Base-by-base conservation (phyloP, 257 asterid genomes). In the Petunia secreta region DNA sequence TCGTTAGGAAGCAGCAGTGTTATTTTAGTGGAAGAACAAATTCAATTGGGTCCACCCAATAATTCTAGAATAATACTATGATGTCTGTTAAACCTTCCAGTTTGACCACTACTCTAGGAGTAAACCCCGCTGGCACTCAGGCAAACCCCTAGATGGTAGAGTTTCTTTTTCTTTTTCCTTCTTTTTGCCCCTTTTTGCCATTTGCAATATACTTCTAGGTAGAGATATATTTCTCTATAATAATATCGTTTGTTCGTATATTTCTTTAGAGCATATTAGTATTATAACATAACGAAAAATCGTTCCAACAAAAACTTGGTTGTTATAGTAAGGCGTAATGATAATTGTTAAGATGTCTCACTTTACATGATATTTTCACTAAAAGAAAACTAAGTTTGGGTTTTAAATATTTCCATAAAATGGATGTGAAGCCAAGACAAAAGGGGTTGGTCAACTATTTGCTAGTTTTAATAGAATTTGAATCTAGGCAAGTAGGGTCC, bases 31-130 rank as follows among this genome's bases (percentile, higher is more conserved):
- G 82, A 67, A 73, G 80, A 80, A 77, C 73, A 67, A 76, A 67
- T 82, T 69, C 54, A 39, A 13, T 67, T 67, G 91, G 95, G 62
- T 85, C 95, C 88, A 79, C 75, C 84, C 83, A 78, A 89, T 89
- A 83, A 87, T 87, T 80, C 58, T 80, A 39, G 79, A 78, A 85
- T 83, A 84, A 87, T 87, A 81, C 71, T 67, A 75, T 75, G 8
- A 53, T 63, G 25, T 64, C 83, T 63, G 85, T 55, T 80, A 53
- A 55, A 14, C 10, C 75, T 79, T 68, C 36, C 81, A 86, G 75
- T 66, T 88, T 78, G 85, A 84, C 77, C 77, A 66, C 44, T 48
- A 48, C 76, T 69, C 58, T 69, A 46, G 76, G 76, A 69, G 58
- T 69, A 46, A 71, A 71, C 77, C 6, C 77, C 77, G 59, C 59